Conservation (phyloP, 176 grass and related monocot genomes). For the Themeda triandra region DNA sequence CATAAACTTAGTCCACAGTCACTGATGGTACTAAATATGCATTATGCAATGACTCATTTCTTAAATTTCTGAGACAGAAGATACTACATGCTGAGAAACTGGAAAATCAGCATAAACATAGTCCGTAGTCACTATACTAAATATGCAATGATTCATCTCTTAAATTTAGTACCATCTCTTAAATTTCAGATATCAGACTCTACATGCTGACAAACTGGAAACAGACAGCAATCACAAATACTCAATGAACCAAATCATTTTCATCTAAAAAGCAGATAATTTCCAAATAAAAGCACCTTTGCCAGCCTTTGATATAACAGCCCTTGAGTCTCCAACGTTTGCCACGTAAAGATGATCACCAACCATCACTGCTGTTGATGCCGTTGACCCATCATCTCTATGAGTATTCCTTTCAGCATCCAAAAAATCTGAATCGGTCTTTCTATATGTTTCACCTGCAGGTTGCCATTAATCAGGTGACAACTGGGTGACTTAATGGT, state of each 20-base stretch:
- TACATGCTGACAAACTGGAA: neutral
- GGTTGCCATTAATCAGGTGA: constrained; percentile 21
- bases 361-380: constrained; percentile 84
- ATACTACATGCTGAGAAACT: neutral
- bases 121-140: neutral
- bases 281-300: constrained; percentile 61
- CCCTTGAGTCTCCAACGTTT: constrained; percentile 98
- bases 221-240: neutral
- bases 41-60: neutral
- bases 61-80: neutral
- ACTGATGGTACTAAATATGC: neutral
- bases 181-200: neutral
- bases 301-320: constrained; percentile 87
- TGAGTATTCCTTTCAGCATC: constrained; percentile 74
- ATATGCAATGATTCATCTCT: neutral
- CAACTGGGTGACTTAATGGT: neutral
- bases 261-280: neutral
- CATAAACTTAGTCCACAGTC: neutral
- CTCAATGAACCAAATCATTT: constrained; percentile 4
- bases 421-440: constrained; percentile 90
- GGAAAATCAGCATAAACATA: neutral
- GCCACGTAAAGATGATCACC: constrained; percentile 83
- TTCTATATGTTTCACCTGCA: constrained; percentile 86
- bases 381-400: constrained; percentile 97
- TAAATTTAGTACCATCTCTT: constrained; percentile 5